These are phyloP conservation scores for Leccinum variicolor DNA, from an alignment of 768 basidiomycete genomes.

Conservation along the genomic window DNA sequence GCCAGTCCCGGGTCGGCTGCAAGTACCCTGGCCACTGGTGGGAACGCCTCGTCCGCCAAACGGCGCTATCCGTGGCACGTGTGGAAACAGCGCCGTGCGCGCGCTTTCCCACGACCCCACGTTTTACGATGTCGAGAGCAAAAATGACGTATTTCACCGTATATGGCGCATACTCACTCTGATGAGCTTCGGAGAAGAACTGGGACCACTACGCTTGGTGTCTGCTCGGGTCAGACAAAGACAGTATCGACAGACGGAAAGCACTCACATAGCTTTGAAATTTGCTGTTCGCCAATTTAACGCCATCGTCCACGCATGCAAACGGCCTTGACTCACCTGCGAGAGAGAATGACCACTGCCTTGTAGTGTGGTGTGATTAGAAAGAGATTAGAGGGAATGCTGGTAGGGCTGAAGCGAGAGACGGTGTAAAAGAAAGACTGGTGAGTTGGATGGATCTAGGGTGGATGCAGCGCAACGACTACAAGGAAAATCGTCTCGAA, in stretches of 20 bases:
- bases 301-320: constrained; percentile 1
- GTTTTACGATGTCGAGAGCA: constrained; percentile 35
- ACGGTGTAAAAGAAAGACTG: constrained; percentile 35
- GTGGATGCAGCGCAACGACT: constrained; percentile 25
- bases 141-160: constrained; percentile 27
- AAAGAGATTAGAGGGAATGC: constrained; percentile 13
- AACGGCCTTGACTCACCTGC: constrained; percentile 16
- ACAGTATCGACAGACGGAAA: background rate
- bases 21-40: background rate
- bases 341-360: constrained; percentile 8
- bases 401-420: constrained; percentile 28
- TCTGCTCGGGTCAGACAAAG: constrained; percentile 8
- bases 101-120: constrained; percentile 38
- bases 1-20: constrained; percentile 3
- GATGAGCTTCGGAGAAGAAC: background rate
- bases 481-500: constrained; percentile 47
- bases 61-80: constrained; percentile 10
- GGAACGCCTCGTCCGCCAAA: constrained; percentile 3
- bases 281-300: constrained; percentile 6
- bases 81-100: constrained; percentile 12
- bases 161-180: constrained; percentile 22
- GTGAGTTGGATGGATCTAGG: constrained; percentile 26
- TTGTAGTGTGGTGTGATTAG: constrained; percentile 19
- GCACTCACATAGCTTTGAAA: constrained; percentile 15
- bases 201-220: background rate